Conservation (phyloP, 2,329 filamentous ascomycete species). For the Stromatinia cepivora region DNA sequence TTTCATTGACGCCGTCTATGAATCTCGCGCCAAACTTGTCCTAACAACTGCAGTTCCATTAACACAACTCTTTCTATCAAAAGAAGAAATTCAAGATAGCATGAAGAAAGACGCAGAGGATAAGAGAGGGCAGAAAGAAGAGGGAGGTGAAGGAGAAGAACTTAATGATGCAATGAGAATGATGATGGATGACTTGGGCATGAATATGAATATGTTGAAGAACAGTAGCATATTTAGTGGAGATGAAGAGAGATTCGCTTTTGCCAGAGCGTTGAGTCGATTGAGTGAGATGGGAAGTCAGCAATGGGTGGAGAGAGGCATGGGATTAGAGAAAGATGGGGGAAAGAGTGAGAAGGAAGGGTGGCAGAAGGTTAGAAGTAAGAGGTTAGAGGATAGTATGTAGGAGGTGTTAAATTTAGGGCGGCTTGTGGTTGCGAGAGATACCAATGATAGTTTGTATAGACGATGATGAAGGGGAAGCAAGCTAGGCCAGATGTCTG, state of each 20-base stretch:
- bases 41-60: slow-evolving; percentile 86
- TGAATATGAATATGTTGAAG: slow-evolving; percentile 83
- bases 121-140: slow-evolving; percentile 44
- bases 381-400: slow-evolving; percentile 50
- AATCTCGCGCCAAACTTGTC: slow-evolving; percentile 88
- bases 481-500: not conserved
- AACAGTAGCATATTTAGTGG: slow-evolving; percentile 85
- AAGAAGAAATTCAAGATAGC: slow-evolving; percentile 65
- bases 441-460: not conserved
- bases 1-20: slow-evolving; percentile 95
- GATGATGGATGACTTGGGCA: slow-evolving; percentile 83
- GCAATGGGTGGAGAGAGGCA: slow-evolving; percentile 89
- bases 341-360: slow-evolving; percentile 48
- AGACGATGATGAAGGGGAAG: not conserved
- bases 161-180: slow-evolving; percentile 71
- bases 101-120: slow-evolving; percentile 49
- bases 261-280: slow-evolving; percentile 81
- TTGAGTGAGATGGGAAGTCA: slow-evolving; percentile 90
- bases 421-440: not conserved
- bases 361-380: slow-evolving; percentile 50
- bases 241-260: slow-evolving; percentile 95
- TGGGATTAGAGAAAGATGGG: slow-evolving; percentile 47
- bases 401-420: slow-evolving; percentile 21
- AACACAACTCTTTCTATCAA: slow-evolving; percentile 79
- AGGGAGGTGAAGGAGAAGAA: slow-evolving; percentile 33